A percentile compares a stretch with the other conserved stretches of the same genome.
Conservation (phyloP, 176 grass and related monocot species). For the Aegilops umbellulata region DNA sequence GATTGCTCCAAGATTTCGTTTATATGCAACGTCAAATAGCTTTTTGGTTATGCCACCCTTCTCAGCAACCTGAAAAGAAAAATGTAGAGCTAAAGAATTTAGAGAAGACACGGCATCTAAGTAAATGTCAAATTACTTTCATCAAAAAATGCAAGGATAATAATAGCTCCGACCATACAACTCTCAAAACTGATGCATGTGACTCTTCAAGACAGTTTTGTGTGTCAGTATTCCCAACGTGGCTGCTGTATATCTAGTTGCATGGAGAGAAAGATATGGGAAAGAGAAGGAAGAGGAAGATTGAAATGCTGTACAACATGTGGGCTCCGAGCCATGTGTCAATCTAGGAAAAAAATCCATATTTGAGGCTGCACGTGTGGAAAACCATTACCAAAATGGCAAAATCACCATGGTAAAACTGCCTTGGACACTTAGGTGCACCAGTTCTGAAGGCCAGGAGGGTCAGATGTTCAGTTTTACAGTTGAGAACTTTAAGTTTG, state of each 20-base stretch:
- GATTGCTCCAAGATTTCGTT: constrained; percentile 56
- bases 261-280: neutral
- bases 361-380: neutral
- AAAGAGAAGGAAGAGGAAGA: neutral
- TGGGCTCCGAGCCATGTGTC: neutral
- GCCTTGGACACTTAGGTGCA: neutral
- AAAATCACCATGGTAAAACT: constrained; percentile 1
- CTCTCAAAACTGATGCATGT: neutral
- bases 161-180: neutral
- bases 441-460: neutral
- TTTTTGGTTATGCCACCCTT: constrained; percentile 76
- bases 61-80: constrained; percentile 61
- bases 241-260: neutral
- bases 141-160: neutral
- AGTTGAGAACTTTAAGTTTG: neutral
- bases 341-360: neutral
- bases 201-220: neutral
- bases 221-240: neutral
- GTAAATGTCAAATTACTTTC: neutral
- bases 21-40: constrained; percentile 72
- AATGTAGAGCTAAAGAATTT: neutral
- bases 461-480: neutral
- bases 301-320: neutral
- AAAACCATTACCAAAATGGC: neutral
- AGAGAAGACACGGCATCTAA: constrained; percentile 13